Base-by-base conservation (phyloP, 2,329 filamentous ascomycete genomes). In the Cercospora citrullina region DNA sequence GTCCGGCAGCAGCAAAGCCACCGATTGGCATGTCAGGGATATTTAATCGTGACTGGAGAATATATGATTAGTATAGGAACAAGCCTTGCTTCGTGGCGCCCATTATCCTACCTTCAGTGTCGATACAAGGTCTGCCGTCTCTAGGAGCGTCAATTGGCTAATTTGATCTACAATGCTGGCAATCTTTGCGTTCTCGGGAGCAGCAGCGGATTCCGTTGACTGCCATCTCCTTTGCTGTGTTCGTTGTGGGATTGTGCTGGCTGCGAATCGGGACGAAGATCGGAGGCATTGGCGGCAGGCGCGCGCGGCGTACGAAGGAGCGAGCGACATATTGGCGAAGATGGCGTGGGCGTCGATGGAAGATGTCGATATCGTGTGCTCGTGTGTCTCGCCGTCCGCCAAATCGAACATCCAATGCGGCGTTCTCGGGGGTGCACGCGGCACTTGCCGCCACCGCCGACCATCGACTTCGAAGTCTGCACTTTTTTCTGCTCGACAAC, bases 11-110 rank as follows among this genome's bases (percentile, higher is more conserved):
- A 71, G 91, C 90, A 80, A 97, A 97, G 70, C 92, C 93, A 74
- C 94, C 94, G 74, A 98, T 89, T 71, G 95, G 95, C 83, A 98
- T 90, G 78, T 99, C 95, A 79, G 95, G 96, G 79, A 99, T 98
- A 83, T 99, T 99, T 71, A 99, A 89, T 79, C 91, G 92, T 78
- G 90, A 89, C 95, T 98, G 77, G 36, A 26, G n/a, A 39, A 57
- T 51, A 4, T 18, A 12, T 16, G 16, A 26, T 69, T 30, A 70
- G 66, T 65, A 33, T 21, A 14, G 16, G 9, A 12, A 4, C 8
- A 18, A 16, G 30, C 60, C 28, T 53, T 16, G 18, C 26, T 51
- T 14, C 14, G 18, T 30, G 18, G 16, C 28, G n/a, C n/a, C 6
- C n/a, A 26, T 61, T 14, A 18, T 33, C 16, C 1, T 83, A 98